These are phyloP conservation scores for Phaffomyces thermotolerans DNA, from an alignment of 805 yeast genomes.

Conservation along the genomic window DNA sequence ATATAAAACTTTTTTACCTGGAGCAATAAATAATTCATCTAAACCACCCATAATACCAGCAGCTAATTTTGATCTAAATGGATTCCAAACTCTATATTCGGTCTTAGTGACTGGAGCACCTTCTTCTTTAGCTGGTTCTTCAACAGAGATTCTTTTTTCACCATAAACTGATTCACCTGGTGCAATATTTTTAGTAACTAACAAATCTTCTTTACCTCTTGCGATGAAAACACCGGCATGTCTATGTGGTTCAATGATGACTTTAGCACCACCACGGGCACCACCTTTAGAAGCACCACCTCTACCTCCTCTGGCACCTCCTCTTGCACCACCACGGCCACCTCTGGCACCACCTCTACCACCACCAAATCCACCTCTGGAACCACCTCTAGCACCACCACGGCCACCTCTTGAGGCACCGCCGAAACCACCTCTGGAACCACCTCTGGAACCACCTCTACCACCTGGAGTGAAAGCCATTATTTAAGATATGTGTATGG, in stretches of 20 bases:
- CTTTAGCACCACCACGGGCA: constrained; percentile 79
- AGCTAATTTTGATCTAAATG: constrained; percentile 98
- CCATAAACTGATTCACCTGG: constrained; percentile 99
- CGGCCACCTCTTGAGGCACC: constrained; percentile 38
- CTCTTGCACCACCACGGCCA: constrained; percentile 44
- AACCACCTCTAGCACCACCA: constrained; percentile 37
- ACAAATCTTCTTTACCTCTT: constrained; percentile 98
- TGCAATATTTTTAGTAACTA: constrained; percentile 93
- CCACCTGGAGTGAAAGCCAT: constrained; percentile 77
- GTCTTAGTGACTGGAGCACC: constrained; percentile 86
- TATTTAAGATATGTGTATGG: constrained; percentile 12
- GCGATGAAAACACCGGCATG: constrained; percentile 99
- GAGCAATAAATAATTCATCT: constrained; percentile 94
- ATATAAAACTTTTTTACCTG: constrained; percentile 96
- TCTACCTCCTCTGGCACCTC: constrained; percentile 36
- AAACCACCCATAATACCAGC: constrained; percentile 99
- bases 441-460: constrained; percentile 52
- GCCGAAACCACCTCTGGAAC: constrained; percentile 23
- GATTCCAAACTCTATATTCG: constrained; percentile 99
- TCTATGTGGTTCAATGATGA: constrained; percentile 96
- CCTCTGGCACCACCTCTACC: constrained; percentile 31
- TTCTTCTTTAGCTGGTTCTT: constrained; percentile 86
- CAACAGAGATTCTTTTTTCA: constrained; percentile 91
- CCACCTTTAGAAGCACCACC: constrained; percentile 48
- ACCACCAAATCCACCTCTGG: constrained; percentile 29